These are phyloP conservation scores for Aspergillus thermomutatus DNA, from an alignment of 2,329 filamentous ascomycete genomes.

Conservation along the genomic window DNA sequence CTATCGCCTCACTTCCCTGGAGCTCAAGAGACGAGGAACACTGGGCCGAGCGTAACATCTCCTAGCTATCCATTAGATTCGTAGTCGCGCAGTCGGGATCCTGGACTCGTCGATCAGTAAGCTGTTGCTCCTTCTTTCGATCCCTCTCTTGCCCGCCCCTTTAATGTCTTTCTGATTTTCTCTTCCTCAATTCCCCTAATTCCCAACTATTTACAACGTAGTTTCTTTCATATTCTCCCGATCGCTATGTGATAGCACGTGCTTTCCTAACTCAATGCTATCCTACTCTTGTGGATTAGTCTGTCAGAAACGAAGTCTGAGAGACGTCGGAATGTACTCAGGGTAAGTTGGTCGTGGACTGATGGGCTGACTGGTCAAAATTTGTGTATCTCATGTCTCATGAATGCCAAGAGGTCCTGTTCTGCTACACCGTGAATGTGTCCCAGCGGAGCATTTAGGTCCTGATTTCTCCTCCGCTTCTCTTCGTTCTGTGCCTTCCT, in stretches of 20 bases:
- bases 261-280: background rate
- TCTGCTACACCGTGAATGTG: background rate
- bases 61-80: background rate
- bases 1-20: background rate
- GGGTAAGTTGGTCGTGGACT: background rate
- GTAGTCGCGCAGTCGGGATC: background rate
- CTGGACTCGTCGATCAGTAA: background rate
- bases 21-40: background rate
- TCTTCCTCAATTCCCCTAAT: background rate
- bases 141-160: no score
- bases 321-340: no score
- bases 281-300: background rate
- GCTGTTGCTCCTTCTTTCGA: background rate
- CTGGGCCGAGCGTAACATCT: background rate
- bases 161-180: background rate
- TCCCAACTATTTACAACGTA: background rate
- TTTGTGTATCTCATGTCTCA: background rate
- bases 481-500: background rate
- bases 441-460: background rate
- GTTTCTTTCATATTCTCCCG: background rate
- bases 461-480: background rate
- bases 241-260: background rate
- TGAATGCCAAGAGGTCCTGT: background rate
- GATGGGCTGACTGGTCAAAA: background rate
- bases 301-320: background rate